Percentiles rank a stretch among this genome's conserved stretches.
Conservation (phyloP, 768 basidiomycete species). For the Macrolepiota fuliginosa region DNA sequence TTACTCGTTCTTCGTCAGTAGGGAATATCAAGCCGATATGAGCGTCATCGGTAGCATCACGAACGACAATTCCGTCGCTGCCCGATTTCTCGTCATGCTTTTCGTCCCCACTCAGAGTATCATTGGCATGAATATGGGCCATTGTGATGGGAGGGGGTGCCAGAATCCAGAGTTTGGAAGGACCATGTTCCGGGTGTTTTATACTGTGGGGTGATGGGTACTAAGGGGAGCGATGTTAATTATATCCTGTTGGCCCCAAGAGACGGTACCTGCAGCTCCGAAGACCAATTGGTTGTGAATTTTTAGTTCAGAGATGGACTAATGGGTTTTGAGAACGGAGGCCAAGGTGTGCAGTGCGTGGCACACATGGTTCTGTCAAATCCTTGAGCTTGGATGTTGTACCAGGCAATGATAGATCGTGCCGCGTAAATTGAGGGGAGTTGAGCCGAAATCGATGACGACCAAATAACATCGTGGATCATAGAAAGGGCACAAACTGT, state of each 20-base stretch:
- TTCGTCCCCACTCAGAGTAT: neutral
- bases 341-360: neutral
- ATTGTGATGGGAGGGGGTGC: neutral
- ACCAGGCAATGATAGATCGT: neutral
- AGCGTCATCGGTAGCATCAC: neutral
- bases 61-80: neutral
- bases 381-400: neutral
- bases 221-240: neutral
- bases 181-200: neutral
- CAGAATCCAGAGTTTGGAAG: neutral
- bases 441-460: neutral
- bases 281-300: neutral
- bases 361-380: neutral
- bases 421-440: neutral
- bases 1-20: conserved; percentile 55
- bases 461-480: neutral
- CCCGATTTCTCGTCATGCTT: neutral
- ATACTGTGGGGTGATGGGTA: neutral
- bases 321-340: neutral
- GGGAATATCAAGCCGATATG: conserved; percentile 61
- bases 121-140: neutral
- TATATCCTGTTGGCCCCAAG: neutral
- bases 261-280: neutral
- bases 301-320: neutral
- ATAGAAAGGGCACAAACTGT: neutral